Percentiles rank a stretch among this genome's conserved stretches.
phyloP scores from a whole-genome alignment of 1,284 basidiomycete species.

The Boletellus deceptivus region DNA sequence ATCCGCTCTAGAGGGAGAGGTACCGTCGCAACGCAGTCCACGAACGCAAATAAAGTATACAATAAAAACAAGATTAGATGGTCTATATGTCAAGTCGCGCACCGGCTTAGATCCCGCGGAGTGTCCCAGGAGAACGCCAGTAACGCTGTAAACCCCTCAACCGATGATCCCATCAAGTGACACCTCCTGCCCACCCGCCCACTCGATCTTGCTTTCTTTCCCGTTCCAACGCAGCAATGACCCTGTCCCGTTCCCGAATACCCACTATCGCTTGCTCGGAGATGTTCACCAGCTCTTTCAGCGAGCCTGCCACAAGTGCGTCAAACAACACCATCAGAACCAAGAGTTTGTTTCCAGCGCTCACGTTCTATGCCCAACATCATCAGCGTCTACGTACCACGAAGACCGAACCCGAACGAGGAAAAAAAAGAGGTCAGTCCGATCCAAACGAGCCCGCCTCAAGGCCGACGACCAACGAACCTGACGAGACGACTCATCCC shows the following conservation, averaged over 20 bases:
- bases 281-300: conserved; percentile 23
- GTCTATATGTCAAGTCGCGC: no score
- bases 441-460: not conserved
- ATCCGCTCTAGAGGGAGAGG: no score
- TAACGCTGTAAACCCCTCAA: no score
- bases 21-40: no score
- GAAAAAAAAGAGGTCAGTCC: not conserved
- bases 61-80: no score
- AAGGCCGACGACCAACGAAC: conserved; percentile 30
- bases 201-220: conserved; percentile 5
- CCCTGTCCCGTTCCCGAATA: conserved; percentile 21
- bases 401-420: no score
- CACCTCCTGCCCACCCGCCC: not conserved
- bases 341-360: conserved; percentile 15
- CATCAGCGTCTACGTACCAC: conserved; percentile 44
- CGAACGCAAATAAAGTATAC: no score
- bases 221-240: conserved; percentile 6
- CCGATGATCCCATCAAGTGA: no score
- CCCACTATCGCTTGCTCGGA: conserved; percentile 24
- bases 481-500: conserved; percentile 48
- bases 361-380: conserved; percentile 54
- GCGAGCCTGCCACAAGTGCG: conserved; percentile 17
- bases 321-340: not conserved
- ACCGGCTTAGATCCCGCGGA: no score
- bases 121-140: no score